Evolutionary conservation across 208 protist genomes (phyloP), one percentile per base, ranked within the genome.

Genomic region (Acanthamoeba royreba): DNA sequence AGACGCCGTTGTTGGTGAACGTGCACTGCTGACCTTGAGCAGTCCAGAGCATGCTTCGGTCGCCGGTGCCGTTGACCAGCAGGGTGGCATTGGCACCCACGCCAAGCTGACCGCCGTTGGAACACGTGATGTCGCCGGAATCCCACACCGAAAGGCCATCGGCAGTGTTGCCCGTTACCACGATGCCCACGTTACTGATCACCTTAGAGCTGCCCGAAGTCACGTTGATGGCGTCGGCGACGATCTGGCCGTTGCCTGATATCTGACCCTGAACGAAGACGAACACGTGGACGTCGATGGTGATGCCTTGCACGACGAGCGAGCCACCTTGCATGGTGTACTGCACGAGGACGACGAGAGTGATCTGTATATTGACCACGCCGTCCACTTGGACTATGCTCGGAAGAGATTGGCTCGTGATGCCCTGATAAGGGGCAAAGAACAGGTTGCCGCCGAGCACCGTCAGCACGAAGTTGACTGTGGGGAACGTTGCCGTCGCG

Each of bases 11-110:
- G 85, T 77, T 77, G 61, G 85, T 92, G 55, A 92, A 74, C 17
- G 85, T 92, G 85, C 85, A 92, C 55, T 63, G 52, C 85, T 92
- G 85, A 33, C 85, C 85, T 28, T 61, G 33, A 22, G 85, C 58
- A n/a, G 85, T 46, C n/a, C 49, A 91, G 85, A 69, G 25, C 85
- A 91, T 91, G 49, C 49, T 38, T 11, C 53, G 15, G 74, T 85
- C 55, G 49, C 17, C 49, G 8, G 85, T 74, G 85, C 85, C 85
- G 55, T 91, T 91, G 53, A 91, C 85, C 19, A 72, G 49, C 43
- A 91, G 55, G n/a, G 85, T 74, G 38, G 85, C 2, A 43, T 25
- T 72, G 38, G 45, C 4, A 9, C 55, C 55, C 35, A 91, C 85
- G 55, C 55, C 69, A 13, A 91, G 49, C 55, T 91, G 85, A 22